A percentile compares a stretch with the other conserved stretches of the same genome.
Evolutionary conservation across 2,329 filamentous ascomycete genomes (phyloP).

Genomic region (Microcyclospora tardicrescens): DNA sequence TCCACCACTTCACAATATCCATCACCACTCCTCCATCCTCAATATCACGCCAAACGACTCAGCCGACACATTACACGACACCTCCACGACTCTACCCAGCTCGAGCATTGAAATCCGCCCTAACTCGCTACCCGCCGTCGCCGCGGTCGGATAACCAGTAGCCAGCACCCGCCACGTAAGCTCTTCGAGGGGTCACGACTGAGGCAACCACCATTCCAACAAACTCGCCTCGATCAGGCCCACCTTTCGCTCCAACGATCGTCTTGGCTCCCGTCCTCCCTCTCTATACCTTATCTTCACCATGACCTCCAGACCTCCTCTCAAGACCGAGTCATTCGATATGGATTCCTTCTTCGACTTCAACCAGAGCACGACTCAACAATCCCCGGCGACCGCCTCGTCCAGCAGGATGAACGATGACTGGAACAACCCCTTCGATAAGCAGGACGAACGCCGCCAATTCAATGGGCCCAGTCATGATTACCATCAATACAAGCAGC

Average conservation of each 20-base stretch:
- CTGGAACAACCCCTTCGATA: slow-evolving; percentile 19
- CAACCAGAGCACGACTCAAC: slow-evolving; percentile 21
- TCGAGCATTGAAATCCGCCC: too few species aligned
- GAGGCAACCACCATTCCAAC: background rate
- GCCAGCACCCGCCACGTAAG: background rate
- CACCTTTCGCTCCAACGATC: background rate
- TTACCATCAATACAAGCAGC: slow-evolving; percentile 90
- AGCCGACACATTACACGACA: too few species aligned
- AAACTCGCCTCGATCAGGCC: background rate
- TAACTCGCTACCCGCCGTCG: too few species aligned
- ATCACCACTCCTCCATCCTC: too few species aligned
- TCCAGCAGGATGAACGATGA: slow-evolving; percentile 9
- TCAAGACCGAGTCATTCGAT: slow-evolving; percentile 26
- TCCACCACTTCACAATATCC: too few species aligned
- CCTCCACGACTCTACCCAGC: too few species aligned
- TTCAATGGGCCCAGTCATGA: slow-evolving; percentile 63
- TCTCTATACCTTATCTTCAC: background rate
- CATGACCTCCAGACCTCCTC: slow-evolving; percentile 5
- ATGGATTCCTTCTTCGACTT: slow-evolving; percentile 30
- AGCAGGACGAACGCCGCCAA: slow-evolving; percentile 23
- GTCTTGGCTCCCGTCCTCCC: background rate
- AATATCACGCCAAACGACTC: too few species aligned
- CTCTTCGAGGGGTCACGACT: background rate
- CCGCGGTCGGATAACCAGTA: background rate
- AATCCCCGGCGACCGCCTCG: slow-evolving; percentile 17